Percentiles rank a stretch among this genome's conserved stretches.
Conservation (phyloP, 345 rosid species). For the Hevea brasiliensis region DNA sequence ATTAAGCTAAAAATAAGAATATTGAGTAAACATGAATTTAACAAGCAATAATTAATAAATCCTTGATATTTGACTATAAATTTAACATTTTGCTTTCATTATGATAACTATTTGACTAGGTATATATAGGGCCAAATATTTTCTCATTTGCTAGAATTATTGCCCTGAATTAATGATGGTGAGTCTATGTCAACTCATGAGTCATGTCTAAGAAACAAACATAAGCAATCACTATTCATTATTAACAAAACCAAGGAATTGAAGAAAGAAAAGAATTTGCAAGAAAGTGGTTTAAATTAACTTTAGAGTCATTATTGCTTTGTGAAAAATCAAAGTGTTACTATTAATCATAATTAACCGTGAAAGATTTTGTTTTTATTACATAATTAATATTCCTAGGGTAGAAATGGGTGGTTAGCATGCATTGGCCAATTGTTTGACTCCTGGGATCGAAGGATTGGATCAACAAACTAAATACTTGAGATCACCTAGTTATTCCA, state of each 20-base stretch:
- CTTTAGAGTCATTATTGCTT: no score
- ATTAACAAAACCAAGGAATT: neutral
- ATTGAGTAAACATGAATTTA: no score
- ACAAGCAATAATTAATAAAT: no score
- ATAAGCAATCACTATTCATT: neutral
- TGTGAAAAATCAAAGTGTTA: neutral
- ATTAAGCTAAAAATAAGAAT: no score
- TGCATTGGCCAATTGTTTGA: constrained; percentile 17
- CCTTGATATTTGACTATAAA: neutral
- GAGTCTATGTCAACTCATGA: constrained; percentile 10
- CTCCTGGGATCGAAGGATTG: neutral
- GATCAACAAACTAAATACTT: neutral
- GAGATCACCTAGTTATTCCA: constrained; percentile 1
- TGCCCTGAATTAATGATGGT: constrained; percentile 8
- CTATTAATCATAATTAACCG: no score
- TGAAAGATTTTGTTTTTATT: no score
- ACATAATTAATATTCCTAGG: no score
- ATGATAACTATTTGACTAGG: neutral
- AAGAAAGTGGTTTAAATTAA: neutral
- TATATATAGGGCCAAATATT: neutral
- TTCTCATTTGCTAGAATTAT: neutral
- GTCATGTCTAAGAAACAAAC: constrained; percentile 20
- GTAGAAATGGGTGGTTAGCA: neutral
- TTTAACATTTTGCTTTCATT: constrained; percentile 2
- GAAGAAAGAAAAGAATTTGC: neutral